Conservation (phyloP, 2,329 filamentous ascomycete genomes). For the Calonectria montana region DNA sequence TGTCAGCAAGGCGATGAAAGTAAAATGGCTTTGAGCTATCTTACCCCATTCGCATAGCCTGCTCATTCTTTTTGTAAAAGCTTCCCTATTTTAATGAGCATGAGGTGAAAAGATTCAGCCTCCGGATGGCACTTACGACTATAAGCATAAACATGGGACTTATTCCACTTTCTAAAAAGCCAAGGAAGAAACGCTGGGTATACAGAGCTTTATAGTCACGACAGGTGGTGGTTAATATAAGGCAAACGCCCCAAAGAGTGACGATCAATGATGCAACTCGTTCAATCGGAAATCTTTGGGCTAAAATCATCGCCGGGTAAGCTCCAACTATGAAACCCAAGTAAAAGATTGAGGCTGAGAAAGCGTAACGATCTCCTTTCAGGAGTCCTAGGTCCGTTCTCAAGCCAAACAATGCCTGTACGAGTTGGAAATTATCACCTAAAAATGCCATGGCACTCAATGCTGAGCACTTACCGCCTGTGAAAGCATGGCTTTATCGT, state of each 20-base stretch:
- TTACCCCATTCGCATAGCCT: slow-evolving; percentile 51
- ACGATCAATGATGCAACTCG: slow-evolving; percentile 52
- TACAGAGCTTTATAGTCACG: slow-evolving; percentile 51
- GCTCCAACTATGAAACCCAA: slow-evolving; percentile 60
- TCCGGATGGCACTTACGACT: slow-evolving; percentile 44
- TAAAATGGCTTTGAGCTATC: background rate
- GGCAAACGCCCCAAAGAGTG: slow-evolving; percentile 49
- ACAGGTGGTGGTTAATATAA: slow-evolving; percentile 53
- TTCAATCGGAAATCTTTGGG: slow-evolving; percentile 59
- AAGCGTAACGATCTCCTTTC: slow-evolving; percentile 56
- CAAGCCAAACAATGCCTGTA: slow-evolving; percentile 33
- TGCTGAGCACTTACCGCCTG: slow-evolving; percentile 55
- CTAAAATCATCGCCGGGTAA: slow-evolving; percentile 54
- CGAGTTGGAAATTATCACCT: background rate
- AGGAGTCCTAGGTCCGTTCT: slow-evolving; percentile 44
- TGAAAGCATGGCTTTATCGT: slow-evolving; percentile 64
- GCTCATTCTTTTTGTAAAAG: slow-evolving; percentile 56
- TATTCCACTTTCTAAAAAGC: slow-evolving; percentile 66
- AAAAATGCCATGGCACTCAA: background rate
- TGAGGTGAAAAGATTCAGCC: background rate
- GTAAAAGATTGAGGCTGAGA: slow-evolving; percentile 59
- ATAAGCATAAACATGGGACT: slow-evolving; percentile 69
- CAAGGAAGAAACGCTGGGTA: slow-evolving; percentile 65
- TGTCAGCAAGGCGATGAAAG: background rate
- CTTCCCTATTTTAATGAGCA: slow-evolving; percentile 28